Base-by-base conservation (phyloP, 2,329 filamentous ascomycete genomes). In the Didymella segeticola region DNA sequence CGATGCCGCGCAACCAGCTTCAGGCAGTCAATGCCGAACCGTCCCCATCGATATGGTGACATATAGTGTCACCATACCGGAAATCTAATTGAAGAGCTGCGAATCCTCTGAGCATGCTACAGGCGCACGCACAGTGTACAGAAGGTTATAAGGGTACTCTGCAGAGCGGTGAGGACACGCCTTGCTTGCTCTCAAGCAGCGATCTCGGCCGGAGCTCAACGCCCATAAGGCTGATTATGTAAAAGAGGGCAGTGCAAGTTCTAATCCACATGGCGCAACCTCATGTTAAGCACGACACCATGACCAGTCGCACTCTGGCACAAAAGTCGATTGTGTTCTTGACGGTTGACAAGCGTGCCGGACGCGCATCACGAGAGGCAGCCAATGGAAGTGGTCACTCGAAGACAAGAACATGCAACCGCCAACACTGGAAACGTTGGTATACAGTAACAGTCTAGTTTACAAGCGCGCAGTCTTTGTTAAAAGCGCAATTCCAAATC, bases 81-180 rank as follows among this genome's bases (percentile, higher is more conserved):
- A 22, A 10, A 20, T n/a, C n/a, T 8, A 27, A 6, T 22, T 27
- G 7, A 19, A 17, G 11, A 12, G 5, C 5, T 37, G 19, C 30
- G 19, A 29, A 25, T 10, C 22, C 22, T 47, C 25, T n/a, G 15
- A 19, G 25, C 31, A 22, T 27, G 30, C 37, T 43, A 30, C 43
- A 53, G n/a, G 25, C 22, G 43, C 38, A 19, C 22, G 43, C 38
- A 53, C 31, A 45, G 26, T 38, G 27, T n/a, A 41, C 20, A 33
- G 22, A 22, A 47, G 43, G 43, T 39, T 45, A 53, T 53, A 17
- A 26, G 29, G 51, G 51, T 53, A 53, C 51, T 53, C 45, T 39
- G 22, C 33, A n/a, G 33, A 48, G 43, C 33, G 43, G 38, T 39
- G 50, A 53, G 43, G 9, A n/a, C n/a, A n/a, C n/a, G n/a, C n/a